A percentile compares a stretch with the other conserved stretches of the same genome.
Evolutionary conservation across 1,284 basidiomycete genomes (phyloP).

Genomic region (Cutaneotrichosporon curvatum): DNA sequence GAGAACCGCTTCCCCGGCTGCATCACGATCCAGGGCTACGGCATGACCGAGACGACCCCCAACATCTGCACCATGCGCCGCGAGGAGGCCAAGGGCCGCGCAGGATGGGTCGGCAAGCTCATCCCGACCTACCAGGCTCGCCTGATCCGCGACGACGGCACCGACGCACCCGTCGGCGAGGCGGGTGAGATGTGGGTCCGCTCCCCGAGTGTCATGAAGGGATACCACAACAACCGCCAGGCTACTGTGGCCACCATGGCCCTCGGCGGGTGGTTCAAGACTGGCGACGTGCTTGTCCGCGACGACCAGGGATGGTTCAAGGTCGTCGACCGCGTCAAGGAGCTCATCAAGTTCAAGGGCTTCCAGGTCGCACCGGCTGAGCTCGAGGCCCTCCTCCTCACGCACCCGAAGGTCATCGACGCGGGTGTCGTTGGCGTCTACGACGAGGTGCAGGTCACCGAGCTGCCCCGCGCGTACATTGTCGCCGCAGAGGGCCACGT

Average conservation of each 20-base stretch:
- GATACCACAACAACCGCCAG: slow-evolving; percentile 56
- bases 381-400: slow-evolving; percentile 64
- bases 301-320: slow-evolving; percentile 54
- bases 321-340: slow-evolving; percentile 55
- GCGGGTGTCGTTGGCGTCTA: slow-evolving; percentile 64
- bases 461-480: slow-evolving; percentile 60
- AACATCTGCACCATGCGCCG: slow-evolving; percentile 27
- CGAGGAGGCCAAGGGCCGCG: slow-evolving; percentile 30
- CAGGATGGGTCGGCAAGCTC: slow-evolving; percentile 64
- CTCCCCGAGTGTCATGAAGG: slow-evolving; percentile 74
- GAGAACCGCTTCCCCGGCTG: slow-evolving; percentile 20
- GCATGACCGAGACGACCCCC: slow-evolving; percentile 49
- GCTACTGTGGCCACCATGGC: slow-evolving; percentile 55
- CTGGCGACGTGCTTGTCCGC: slow-evolving; percentile 60
- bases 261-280: slow-evolving; percentile 65
- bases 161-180: slow-evolving; percentile 52
- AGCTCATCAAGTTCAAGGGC: slow-evolving; percentile 68
- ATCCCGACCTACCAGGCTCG: slow-evolving; percentile 71
- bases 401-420: slow-evolving; percentile 64
- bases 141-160: slow-evolving; percentile 51
- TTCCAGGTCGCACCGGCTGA: slow-evolving; percentile 70
- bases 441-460: slow-evolving; percentile 58
- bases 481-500: slow-evolving; percentile 51
- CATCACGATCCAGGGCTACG: slow-evolving; percentile 44
- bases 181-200: slow-evolving; percentile 73